Evolutionary conservation across 805 yeast species (phyloP).

Genomic region (Danielia reshetovae): DNA sequence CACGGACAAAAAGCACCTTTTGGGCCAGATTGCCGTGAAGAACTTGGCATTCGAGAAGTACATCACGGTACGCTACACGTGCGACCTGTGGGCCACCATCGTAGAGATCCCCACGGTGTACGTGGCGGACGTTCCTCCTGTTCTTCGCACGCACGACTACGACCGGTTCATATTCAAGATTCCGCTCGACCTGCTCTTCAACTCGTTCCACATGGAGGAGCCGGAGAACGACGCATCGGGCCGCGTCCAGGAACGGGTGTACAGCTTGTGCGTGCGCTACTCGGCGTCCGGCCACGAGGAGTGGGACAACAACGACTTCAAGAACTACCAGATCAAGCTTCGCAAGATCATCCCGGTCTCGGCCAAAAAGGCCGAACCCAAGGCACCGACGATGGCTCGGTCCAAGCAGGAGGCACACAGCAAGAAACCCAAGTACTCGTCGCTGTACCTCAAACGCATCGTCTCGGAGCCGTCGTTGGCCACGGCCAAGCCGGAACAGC

Average conservation of each 20-base stretch:
- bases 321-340: constrained; percentile 56
- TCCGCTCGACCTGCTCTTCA: constrained; percentile 42
- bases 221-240: neutral
- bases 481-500: constrained; percentile 2
- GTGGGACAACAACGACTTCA: constrained; percentile 73
- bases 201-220: constrained; percentile 19
- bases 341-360: neutral
- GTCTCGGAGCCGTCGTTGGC: constrained; percentile 24
- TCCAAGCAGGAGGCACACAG: constrained; percentile 12
- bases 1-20: constrained; percentile 51
- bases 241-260: constrained; percentile 16
- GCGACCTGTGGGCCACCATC: constrained; percentile 75
- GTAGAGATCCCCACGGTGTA: constrained; percentile 64
- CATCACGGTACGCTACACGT: constrained; percentile 68
- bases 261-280: constrained; percentile 57
- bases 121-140: constrained; percentile 50
- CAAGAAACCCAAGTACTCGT: constrained; percentile 35
- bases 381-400: constrained; percentile 8
- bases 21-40: constrained; percentile 76
- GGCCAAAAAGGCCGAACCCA: neutral
- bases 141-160: constrained; percentile 47
- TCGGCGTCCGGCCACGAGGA: constrained; percentile 44
- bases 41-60: constrained; percentile 67
- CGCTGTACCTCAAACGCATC: constrained; percentile 32
- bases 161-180: constrained; percentile 73